Evolutionary conservation across 768 basidiomycete genomes (phyloP).

Genomic region (Leucocoprinus birnbaumii): DNA sequence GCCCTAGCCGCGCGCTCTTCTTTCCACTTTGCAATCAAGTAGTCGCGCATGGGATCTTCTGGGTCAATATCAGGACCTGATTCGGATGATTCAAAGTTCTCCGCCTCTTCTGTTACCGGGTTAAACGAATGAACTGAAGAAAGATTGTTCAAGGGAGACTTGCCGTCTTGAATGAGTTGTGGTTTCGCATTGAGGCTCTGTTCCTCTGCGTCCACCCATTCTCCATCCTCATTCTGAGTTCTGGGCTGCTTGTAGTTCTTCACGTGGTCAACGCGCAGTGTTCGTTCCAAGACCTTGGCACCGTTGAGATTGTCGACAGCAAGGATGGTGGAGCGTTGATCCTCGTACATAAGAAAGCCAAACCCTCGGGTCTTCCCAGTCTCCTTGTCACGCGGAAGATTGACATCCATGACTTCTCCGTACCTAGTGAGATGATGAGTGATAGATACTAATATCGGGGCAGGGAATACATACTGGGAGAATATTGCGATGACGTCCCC

Average conservation of each 20-base stretch:
- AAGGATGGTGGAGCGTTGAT: conserved; percentile 92
- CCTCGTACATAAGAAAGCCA: conserved; percentile 98
- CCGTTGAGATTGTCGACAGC: conserved; percentile 99
- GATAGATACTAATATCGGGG: neutral
- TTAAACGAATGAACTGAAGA: conserved; percentile 1
- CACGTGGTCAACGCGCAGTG: conserved; percentile 89
- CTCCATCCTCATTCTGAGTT: conserved; percentile 74
- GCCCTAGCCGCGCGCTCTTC: conserved; percentile 66
- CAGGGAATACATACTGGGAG: conserved; percentile 73
- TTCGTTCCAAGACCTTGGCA: conserved; percentile 81
- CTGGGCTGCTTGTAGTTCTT: conserved; percentile 90
- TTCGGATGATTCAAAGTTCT: conserved; percentile 63
- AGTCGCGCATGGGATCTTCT: conserved; percentile 98
- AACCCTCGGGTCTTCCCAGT: conserved; percentile 92
- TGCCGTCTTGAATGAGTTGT: conserved; percentile 55
- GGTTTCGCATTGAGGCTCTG: conserved; percentile 89
- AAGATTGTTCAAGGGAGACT: neutral
- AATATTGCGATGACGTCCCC: conserved; percentile 97
- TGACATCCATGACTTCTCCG: conserved; percentile 95
- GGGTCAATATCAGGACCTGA: conserved; percentile 77
- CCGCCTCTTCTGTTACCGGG: conserved; percentile 51
- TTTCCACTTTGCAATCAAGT: conserved; percentile 70
- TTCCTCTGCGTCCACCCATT: conserved; percentile 81
- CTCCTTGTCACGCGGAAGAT: conserved; percentile 90
- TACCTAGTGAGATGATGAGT: conserved; percentile 54